Conservation (phyloP, 495 filamentous ascomycete genomes). For the Penicillium cosmopolitanum region DNA sequence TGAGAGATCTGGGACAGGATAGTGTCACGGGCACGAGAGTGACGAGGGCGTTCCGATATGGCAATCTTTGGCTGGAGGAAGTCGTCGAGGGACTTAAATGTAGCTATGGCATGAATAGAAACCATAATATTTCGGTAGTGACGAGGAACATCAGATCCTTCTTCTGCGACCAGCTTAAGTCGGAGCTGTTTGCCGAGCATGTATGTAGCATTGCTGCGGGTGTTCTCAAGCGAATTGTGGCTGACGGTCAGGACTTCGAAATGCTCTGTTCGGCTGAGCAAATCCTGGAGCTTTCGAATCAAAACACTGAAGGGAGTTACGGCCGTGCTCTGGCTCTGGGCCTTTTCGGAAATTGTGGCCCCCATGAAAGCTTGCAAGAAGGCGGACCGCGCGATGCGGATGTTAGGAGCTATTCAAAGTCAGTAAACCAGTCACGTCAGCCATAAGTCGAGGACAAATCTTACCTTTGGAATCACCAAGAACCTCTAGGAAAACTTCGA, state of each 20-base stretch:
- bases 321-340: constrained; percentile 64
- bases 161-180: constrained; percentile 86
- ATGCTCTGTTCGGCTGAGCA: constrained; percentile 94
- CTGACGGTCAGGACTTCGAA: constrained; percentile 97
- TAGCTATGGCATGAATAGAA: constrained; percentile 97
- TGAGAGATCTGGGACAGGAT: constrained; percentile 80
- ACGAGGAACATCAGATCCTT: constrained; percentile 83
- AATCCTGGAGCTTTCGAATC: constrained; percentile 92
- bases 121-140: constrained; percentile 93
- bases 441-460: not conserved
- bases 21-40: constrained; percentile 65
- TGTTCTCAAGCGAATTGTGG: constrained; percentile 89
- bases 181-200: constrained; percentile 97
- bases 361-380: constrained; percentile 98
- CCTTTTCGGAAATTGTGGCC: constrained; percentile 60
- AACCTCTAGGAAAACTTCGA: constrained; percentile 78
- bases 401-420: constrained; percentile 22
- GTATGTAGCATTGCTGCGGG: constrained; percentile 86
- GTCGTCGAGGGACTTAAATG: constrained; percentile 95
- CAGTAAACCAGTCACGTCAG: not conserved
- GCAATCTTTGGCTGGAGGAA: constrained; percentile 91
- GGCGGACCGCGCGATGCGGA: constrained; percentile 68
- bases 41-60: constrained; percentile 77
- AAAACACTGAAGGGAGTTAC: constrained; percentile 88
- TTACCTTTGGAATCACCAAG: constrained; percentile 67